Base-by-base conservation (phyloP, 1,139 yeast genomes). In the Yamadazyma diospyri region DNA sequence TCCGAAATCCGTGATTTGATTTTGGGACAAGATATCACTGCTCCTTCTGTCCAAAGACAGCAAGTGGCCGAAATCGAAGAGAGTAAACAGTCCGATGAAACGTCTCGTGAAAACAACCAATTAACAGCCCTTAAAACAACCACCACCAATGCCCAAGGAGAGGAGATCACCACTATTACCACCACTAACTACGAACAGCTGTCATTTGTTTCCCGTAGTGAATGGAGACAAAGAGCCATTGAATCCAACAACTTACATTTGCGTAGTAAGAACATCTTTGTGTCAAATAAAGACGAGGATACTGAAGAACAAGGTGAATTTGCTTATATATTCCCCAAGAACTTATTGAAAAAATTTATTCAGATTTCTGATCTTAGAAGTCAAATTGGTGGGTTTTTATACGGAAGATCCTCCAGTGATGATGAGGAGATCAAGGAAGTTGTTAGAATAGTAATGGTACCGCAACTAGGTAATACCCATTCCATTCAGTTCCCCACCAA, bases 131-230 rank as follows among this genome's bases (percentile, higher is more conserved):
- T 84, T 48, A 89, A 87, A 48, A 79, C 95, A 1, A 81, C 81
- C 36, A 85, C 95, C 0, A 80, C 82, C 17, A 94, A 88, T 52
- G 95, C 87, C 2, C 97, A 89, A 50, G 99, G 99, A 23, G 98
- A 92, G 52, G 94, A 89, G 48, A 89, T 94, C 50, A 81, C 84
- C 24, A 94, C 95, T 0, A 95, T 92, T 14, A 88, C 97, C 0
- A 88, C 98, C 0, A 79, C 94, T 14, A 79, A 79, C 45, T 89
- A 85, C 52, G 98, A 88, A 51, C 94, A 87, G 47, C 82, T 78
- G 62, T 63, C 81, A 3, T 92, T 92, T 52, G 71, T 81, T 26
- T 86, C 97, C 3, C 81, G 80, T 53, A 81, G 88, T 25, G 96
- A 89, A 53, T 92, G 99, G 99, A 73, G 97, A 46, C 73, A 73